phyloP scores from a whole-genome alignment of 176 grass and related monocot species.

The Zoysia pacifica region DNA sequence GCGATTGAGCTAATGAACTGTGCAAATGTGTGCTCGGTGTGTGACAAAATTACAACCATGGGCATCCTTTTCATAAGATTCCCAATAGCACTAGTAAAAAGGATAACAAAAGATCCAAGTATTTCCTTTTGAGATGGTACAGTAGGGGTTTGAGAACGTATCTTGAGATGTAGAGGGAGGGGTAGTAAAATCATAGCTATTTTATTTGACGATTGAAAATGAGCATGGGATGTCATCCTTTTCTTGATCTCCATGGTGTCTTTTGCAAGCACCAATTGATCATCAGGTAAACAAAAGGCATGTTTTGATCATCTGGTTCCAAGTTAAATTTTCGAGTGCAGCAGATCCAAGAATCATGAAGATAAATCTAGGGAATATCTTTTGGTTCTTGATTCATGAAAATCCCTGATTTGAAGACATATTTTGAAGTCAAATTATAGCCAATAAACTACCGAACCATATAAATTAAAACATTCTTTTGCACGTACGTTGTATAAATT shows the following conservation, averaged over 20 bases:
- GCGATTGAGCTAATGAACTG: slow-evolving; percentile 23
- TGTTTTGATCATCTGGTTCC: background rate
- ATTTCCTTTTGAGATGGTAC: background rate
- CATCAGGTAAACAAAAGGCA: background rate
- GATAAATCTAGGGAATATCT: background rate
- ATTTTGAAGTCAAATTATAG: background rate
- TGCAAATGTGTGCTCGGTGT: slow-evolving; percentile 11
- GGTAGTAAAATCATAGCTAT: slow-evolving; percentile 25
- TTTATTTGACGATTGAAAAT: slow-evolving; percentile 26
- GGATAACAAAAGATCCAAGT: slow-evolving; percentile 8
- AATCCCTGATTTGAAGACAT: background rate
- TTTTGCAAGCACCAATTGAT: background rate
- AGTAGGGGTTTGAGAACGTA: slow-evolving; percentile 27
- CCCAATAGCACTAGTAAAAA: slow-evolving; percentile 11
- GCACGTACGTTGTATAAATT: background rate
- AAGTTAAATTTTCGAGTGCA: no score
- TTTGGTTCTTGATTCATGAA: background rate
- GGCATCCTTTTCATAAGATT: slow-evolving; percentile 39
- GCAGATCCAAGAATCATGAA: slow-evolving; percentile 11
- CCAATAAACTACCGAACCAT: slow-evolving; percentile 3
- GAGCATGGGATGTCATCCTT: background rate
- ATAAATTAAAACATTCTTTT: background rate
- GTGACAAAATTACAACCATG: slow-evolving; percentile 34
- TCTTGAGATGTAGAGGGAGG: slow-evolving; percentile 26
- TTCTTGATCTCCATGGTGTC: slow-evolving; percentile 14